A percentile compares a stretch with the other conserved stretches of the same genome.
Conservation (phyloP, 495 filamentous ascomycete species). For the Antarctomyces pellizariae region DNA sequence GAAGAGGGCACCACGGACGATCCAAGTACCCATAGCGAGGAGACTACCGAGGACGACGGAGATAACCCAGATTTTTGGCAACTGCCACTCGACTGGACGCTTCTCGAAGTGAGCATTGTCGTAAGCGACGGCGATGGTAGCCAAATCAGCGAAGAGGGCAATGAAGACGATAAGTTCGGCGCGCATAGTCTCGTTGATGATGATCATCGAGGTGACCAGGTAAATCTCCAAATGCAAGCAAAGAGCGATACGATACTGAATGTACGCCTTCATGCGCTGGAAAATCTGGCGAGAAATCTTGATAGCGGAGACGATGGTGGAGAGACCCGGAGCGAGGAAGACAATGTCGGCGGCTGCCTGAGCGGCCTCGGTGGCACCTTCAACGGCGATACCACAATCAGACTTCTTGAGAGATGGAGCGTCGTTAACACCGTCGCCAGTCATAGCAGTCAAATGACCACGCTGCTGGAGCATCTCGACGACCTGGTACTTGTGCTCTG, state of each 20-base stretch:
- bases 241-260: constrained; percentile 60
- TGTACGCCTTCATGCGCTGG: constrained; percentile 67
- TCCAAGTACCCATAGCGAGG: constrained; percentile 44
- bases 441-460: constrained; percentile 55
- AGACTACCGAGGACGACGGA: constrained; percentile 40
- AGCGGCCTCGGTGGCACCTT: constrained; percentile 54
- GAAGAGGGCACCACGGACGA: constrained; percentile 43
- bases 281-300: constrained; percentile 61
- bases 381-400: constrained; percentile 56
- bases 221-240: constrained; percentile 58
- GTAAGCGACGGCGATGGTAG: constrained; percentile 55
- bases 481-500: constrained; percentile 60
- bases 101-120: constrained; percentile 53
- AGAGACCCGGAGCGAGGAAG: constrained; percentile 56
- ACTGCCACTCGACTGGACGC: constrained; percentile 53
- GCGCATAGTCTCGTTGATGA: constrained; percentile 47
- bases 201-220: constrained; percentile 56
- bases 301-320: constrained; percentile 54
- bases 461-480: constrained; percentile 54
- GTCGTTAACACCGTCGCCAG: constrained; percentile 55
- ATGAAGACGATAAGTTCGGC: constrained; percentile 53
- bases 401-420: constrained; percentile 52
- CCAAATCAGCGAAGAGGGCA: constrained; percentile 53
- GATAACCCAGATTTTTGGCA: constrained; percentile 61
- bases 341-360: constrained; percentile 61